Evolutionary conservation across 495 filamentous ascomycete genomes (phyloP), one percentile per base, ranked within the genome.

Genomic region (Xylaria flabelliformis): DNA sequence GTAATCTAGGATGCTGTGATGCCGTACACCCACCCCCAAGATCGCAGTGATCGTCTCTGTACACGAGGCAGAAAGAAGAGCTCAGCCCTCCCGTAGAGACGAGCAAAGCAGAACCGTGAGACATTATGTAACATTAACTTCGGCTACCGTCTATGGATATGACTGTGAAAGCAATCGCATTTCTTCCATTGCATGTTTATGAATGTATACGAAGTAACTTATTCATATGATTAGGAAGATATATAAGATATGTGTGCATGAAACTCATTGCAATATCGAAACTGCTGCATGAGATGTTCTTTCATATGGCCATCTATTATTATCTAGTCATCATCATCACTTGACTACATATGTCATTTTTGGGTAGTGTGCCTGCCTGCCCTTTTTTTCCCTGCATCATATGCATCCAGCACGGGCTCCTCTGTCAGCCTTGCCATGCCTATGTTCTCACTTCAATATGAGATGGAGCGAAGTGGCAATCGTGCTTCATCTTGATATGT

Each of bases 401-500:
- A 48, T 66, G 26, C 67, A 69, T 62, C 55, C 41, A 48, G 56
- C 32, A 46, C 13, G 4, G 15, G 48, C 39, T 55, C 19, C 53
- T 19, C 51, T 13, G 53, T 32, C 26, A 32, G 53, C 62, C 19
- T 26, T 65, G 50, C 51, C 21, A 64, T 71, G 53, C 42, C 12
- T 32, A 72, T 67, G 26, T 69, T 61, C 36, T 56, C 58, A 61
- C 70, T 67, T 63, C 32, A 48, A 44, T 36, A 34, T 59, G 70
- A 61, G 62, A 51, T 55, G 42, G 44, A 44, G 64, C 26, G 69
- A 48, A 48, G 29, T 41, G 59, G 19, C 61, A 42, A 50, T 66
- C 44, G n/a, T 62, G 51, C 66, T 67, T 64, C 73, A 70, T 71
- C 75, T 64, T 56, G 70, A 74, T 70, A 64, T 74, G 53, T 73